Conservation (phyloP, 2,329 filamentous ascomycete species). For the Endothia cerciana region DNA sequence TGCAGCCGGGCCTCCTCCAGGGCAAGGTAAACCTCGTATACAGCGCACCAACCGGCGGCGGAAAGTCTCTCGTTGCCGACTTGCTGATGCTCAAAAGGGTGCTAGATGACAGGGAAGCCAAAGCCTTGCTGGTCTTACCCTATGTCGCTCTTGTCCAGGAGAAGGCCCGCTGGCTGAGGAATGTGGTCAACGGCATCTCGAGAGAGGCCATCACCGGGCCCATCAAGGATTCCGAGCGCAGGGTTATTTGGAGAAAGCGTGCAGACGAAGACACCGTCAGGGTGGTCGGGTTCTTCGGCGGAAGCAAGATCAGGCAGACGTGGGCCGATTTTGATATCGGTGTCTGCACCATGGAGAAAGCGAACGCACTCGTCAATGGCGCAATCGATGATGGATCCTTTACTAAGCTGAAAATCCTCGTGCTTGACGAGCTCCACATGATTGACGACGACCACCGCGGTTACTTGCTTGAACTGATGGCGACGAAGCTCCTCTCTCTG, state of each 20-base stretch:
- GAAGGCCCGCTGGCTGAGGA: conserved; percentile 74
- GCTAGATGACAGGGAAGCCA: conserved; percentile 64
- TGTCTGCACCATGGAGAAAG: conserved; percentile 82
- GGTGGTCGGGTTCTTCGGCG: conserved; percentile 76
- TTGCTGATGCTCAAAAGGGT: conserved; percentile 75
- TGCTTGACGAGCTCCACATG: conserved; percentile 83
- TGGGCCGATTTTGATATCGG: conserved; percentile 80
- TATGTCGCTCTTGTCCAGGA: conserved; percentile 82
- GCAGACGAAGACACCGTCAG: conserved; percentile 63
- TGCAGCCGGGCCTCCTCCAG: conserved; percentile 66
- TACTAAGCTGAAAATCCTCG: conserved; percentile 65
- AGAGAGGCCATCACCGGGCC: conserved; percentile 41
- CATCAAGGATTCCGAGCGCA: conserved; percentile 41
- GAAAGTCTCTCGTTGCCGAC: conserved; percentile 75
- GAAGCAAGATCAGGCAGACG: conserved; percentile 66
- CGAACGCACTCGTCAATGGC: conserved; percentile 73
- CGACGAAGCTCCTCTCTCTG: conserved; percentile 72
- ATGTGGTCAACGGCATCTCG: conserved; percentile 64
- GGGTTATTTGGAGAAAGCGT: conserved; percentile 56
- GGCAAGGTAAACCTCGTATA: conserved; percentile 76
- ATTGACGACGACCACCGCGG: conserved; percentile 76
- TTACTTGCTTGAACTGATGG: conserved; percentile 75
- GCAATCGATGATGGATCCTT: conserved; percentile 74
- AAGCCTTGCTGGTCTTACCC: conserved; percentile 73
- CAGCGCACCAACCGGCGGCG: conserved; percentile 76